Conservation (phyloP, 768 basidiomycete genomes). For the Hemileccinum rubropunctum region DNA sequence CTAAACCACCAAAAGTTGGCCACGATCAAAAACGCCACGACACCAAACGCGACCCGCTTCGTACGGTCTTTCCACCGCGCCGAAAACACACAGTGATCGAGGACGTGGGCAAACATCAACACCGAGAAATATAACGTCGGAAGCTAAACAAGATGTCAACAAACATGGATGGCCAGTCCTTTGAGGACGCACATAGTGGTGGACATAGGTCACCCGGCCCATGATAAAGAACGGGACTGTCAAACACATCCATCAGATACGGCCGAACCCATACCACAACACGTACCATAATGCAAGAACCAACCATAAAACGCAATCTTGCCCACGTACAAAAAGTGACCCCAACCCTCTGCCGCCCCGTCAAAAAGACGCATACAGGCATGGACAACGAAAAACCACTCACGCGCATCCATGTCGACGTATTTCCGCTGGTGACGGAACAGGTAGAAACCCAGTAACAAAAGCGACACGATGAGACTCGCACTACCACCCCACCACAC, state of each 20-base stretch:
- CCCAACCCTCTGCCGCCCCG: slow-evolving; percentile 72
- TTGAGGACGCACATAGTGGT: slow-evolving; percentile 77
- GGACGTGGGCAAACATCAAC: slow-evolving; percentile 83
- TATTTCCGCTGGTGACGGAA: slow-evolving; percentile 86
- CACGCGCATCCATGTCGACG: slow-evolving; percentile 85
- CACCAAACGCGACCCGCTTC: slow-evolving; percentile 70
- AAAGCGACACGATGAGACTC: slow-evolving; percentile 57
- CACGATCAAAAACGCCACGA: slow-evolving; percentile 57
- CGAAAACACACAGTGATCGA: slow-evolving; percentile 92
- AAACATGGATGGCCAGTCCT: neutral
- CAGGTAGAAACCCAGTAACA: slow-evolving; percentile 64
- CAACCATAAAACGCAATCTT: slow-evolving; percentile 93
- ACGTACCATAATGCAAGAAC: slow-evolving; percentile 85
- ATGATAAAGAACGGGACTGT: slow-evolving; percentile 95
- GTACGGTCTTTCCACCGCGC: slow-evolving; percentile 60
- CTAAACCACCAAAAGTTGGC: slow-evolving; percentile 96
- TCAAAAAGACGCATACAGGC: slow-evolving; percentile 4
- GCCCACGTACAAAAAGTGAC: slow-evolving; percentile 88
- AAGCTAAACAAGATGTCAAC: slow-evolving; percentile 46
- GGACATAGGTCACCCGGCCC: slow-evolving; percentile 95
- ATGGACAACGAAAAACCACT: slow-evolving; percentile 29
- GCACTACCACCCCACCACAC: slow-evolving; percentile 84
- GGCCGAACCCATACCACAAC: neutral
- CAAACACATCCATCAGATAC: slow-evolving; percentile 1
- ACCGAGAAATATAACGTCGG: slow-evolving; percentile 98